Percentiles rank a stretch among this genome's conserved stretches.
phyloP scores from a whole-genome alignment of 2,329 filamentous ascomycete species.

The Neospermospora avenae region DNA sequence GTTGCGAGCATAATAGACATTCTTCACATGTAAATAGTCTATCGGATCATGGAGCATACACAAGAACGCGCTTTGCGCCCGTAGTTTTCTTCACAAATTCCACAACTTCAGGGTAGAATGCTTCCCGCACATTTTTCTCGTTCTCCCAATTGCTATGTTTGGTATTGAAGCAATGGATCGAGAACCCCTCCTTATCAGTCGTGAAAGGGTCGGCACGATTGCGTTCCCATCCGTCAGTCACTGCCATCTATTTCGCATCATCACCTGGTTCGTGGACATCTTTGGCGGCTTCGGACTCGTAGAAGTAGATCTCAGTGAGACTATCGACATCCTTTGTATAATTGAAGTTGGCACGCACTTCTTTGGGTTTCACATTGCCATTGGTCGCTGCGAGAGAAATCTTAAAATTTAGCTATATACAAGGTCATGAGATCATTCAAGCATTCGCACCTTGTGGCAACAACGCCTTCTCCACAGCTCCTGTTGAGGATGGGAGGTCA shows the following conservation, averaged over 20 bases:
- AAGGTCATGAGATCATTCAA: slow-evolving; percentile 3
- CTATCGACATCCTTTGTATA: slow-evolving; percentile 20
- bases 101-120: slow-evolving; percentile 20
- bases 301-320: slow-evolving; percentile 20
- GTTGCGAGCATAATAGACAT: neutral
- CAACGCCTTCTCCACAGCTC: slow-evolving; percentile 16
- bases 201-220: slow-evolving; percentile 8
- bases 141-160: slow-evolving; percentile 14
- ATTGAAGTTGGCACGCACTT: slow-evolving; percentile 18
- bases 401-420: slow-evolving; percentile 12
- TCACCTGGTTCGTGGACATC: slow-evolving; percentile 19
- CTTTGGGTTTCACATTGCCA: neutral
- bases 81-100: slow-evolving; percentile 16
- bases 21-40: neutral
- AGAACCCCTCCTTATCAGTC: slow-evolving; percentile 17
- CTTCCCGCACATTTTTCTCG: slow-evolving; percentile 8
- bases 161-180: slow-evolving; percentile 14
- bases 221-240: slow-evolving; percentile 9
- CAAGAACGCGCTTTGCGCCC: slow-evolving; percentile 14
- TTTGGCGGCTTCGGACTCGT: slow-evolving; percentile 12
- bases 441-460: slow-evolving; percentile 10
- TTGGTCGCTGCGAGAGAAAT: neutral
- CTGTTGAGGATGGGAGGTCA: neutral
- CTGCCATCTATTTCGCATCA: slow-evolving; percentile 12
- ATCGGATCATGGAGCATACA: neutral